Evolutionary conservation across 2,329 filamentous ascomycete genomes (phyloP).

Genomic region (Lasiodiplodia sp.): DNA sequence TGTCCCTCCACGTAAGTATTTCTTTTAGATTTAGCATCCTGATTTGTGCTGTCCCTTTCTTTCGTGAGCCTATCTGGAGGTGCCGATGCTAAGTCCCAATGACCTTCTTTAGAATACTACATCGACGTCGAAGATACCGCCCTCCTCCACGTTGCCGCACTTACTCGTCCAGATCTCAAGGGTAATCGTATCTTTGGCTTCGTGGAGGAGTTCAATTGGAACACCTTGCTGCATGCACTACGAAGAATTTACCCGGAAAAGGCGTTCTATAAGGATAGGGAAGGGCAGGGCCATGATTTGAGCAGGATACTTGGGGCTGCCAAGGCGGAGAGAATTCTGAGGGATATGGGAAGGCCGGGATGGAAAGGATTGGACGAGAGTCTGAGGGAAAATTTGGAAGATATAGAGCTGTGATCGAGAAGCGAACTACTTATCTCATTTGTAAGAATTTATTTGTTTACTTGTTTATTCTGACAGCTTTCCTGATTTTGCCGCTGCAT

Average conservation of each 20-base stretch:
- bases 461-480: too few relatives aligned
- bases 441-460: too few relatives aligned
- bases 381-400: slow-evolving; percentile 30
- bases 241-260: slow-evolving; percentile 12
- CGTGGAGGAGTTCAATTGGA: slow-evolving; percentile 31
- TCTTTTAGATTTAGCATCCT: not conserved
- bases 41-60: not conserved
- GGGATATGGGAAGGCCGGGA: slow-evolving; percentile 29
- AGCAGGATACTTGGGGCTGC: slow-evolving; percentile 22
- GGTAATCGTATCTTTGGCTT: slow-evolving; percentile 34
- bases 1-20: slow-evolving; percentile 4
- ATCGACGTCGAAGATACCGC: slow-evolving; percentile 37
- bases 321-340: slow-evolving; percentile 29
- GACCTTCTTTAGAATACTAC: slow-evolving; percentile 28
- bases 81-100: not conserved
- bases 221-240: slow-evolving; percentile 30
- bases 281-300: slow-evolving; percentile 32
- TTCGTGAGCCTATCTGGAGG: not conserved
- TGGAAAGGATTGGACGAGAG: slow-evolving; percentile 32
- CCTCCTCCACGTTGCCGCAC: slow-evolving; percentile 34
- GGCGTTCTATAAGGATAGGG: slow-evolving; percentile 29
- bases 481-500: too few relatives aligned
- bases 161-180: slow-evolving; percentile 31
- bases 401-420: not conserved
- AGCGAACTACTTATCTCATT: too few relatives aligned